Percentiles rank a stretch among this genome's conserved stretches.
phyloP scores from a whole-genome alignment of 352 stramenopile species.

The Globisporangium viniferum region DNA sequence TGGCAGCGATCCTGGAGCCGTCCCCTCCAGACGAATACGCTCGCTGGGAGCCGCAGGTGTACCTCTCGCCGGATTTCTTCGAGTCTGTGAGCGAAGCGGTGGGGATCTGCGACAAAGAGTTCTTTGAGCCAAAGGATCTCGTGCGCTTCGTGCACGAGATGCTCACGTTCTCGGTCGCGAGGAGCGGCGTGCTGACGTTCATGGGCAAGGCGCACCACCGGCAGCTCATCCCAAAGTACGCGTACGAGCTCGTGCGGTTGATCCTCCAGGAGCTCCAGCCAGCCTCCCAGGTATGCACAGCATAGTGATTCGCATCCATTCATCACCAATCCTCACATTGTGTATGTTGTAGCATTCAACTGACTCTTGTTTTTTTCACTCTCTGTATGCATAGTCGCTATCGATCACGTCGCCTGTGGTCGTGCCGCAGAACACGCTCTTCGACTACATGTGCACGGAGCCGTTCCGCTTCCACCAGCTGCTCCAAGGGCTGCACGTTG shows the following conservation, averaged over 20 bases:
- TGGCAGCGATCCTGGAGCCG: conserved; percentile 25
- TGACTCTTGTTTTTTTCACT: neutral
- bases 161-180: conserved; percentile 51
- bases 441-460: conserved; percentile 46
- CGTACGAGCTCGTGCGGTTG: conserved; percentile 37
- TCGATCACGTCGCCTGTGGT: conserved; percentile 22
- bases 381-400: neutral
- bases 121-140: conserved; percentile 42
- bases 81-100: conserved; percentile 32
- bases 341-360: neutral
- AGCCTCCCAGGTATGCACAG: conserved; percentile 29
- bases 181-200: conserved; percentile 45
- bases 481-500: conserved; percentile 38
- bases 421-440: conserved; percentile 45
- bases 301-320: neutral
- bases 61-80: conserved; percentile 45
- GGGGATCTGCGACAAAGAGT: conserved; percentile 37
- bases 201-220: conserved; percentile 63
- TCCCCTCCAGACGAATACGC: neutral
- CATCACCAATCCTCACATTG: too few relatives aligned
- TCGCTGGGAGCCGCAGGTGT: conserved; percentile 8
- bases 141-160: conserved; percentile 46
- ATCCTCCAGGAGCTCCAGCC: conserved; percentile 50
- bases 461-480: conserved; percentile 51
- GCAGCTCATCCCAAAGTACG: conserved; percentile 45